Percentiles rank a stretch among this genome's conserved stretches.
These are phyloP conservation scores for Fusarium sp. DNA, from an alignment of 2,329 filamentous ascomycete species.

Conservation along the genomic window DNA sequence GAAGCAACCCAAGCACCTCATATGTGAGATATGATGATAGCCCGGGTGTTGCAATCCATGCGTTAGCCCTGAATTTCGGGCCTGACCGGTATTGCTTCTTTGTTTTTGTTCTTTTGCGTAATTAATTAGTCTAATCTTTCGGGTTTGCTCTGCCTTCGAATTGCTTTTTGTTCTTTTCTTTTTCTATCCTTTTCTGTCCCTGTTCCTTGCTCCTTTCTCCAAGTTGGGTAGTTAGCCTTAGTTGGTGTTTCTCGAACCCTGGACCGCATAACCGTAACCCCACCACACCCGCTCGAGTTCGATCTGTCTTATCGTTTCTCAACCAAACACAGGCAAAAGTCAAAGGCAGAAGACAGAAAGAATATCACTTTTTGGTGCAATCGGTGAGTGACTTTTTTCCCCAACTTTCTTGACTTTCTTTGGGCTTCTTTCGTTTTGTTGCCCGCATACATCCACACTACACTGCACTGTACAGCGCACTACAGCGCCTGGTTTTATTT, in stretches of 20 bases:
- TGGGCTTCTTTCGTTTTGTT: not conserved
- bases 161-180: slow-evolving; percentile 8
- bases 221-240: not conserved
- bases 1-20: not conserved
- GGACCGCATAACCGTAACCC: slow-evolving; percentile 42
- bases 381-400: not conserved
- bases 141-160: not conserved
- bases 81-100: slow-evolving; percentile 23
- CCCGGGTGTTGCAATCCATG: not conserved
- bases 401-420: not conserved
- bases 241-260: slow-evolving; percentile 30
- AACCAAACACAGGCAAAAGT: slow-evolving; percentile 24
- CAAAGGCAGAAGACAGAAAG: not conserved
- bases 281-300: slow-evolving; percentile 39
- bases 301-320: slow-evolving; percentile 18
- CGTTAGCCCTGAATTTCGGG: slow-evolving; percentile 16
- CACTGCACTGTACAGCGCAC: not conserved
- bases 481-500: slow-evolving; percentile 2
- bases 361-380: not conserved
- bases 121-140: not conserved
- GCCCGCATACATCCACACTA: not conserved
- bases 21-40: slow-evolving; percentile 15
- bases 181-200: slow-evolving; percentile 1
- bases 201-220: slow-evolving; percentile 10
- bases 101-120: not conserved